phyloP scores from a whole-genome alignment of 78 protist genomes.

The Planoprotostelium fungivorum region DNA sequence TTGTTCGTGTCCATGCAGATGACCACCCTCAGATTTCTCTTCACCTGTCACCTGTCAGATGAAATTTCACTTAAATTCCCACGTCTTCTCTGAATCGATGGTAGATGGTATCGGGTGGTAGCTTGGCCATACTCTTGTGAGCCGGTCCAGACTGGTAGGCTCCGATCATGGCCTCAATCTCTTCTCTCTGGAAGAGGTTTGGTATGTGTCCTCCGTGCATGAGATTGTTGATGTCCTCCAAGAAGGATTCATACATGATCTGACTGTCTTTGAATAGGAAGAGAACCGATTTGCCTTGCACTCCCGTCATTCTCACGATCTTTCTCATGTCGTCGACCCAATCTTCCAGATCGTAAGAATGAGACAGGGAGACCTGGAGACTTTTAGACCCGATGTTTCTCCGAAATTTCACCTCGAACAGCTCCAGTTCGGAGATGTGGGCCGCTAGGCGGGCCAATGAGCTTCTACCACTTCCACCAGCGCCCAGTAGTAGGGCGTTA shows the following conservation, averaged over 20 bases:
- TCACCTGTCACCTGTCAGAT: neutral
- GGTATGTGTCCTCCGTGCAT: conserved; percentile 87
- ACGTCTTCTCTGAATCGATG: neutral
- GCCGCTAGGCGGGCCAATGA: conserved; percentile 72
- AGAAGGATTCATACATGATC: conserved; percentile 56
- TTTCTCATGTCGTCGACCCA: conserved; percentile 44
- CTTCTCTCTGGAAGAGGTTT: conserved; percentile 66
- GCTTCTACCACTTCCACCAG: conserved; percentile 78
- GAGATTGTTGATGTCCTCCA: conserved; percentile 83
- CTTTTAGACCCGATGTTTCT: neutral
- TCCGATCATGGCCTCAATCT: conserved; percentile 27
- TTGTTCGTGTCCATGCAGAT: neutral
- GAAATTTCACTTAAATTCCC: too few relatives aligned
- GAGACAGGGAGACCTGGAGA: conserved; percentile 14
- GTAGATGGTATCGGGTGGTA: neutral
- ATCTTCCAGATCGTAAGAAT: conserved; percentile 31
- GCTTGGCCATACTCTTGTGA: neutral
- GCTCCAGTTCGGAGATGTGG: conserved; percentile 25
- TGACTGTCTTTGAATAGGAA: conserved; percentile 82
- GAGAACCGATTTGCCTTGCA: conserved; percentile 27
- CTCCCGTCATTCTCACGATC: conserved; percentile 57
- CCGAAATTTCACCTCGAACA: neutral
- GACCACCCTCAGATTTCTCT: neutral
- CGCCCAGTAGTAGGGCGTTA: conserved; percentile 73
- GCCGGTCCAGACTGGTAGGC: neutral